A percentile compares a stretch with the other conserved stretches of the same genome.
Evolutionary conservation across 1,284 basidiomycete genomes (phyloP).

Genomic region (Ceratobasidium sp.): DNA sequence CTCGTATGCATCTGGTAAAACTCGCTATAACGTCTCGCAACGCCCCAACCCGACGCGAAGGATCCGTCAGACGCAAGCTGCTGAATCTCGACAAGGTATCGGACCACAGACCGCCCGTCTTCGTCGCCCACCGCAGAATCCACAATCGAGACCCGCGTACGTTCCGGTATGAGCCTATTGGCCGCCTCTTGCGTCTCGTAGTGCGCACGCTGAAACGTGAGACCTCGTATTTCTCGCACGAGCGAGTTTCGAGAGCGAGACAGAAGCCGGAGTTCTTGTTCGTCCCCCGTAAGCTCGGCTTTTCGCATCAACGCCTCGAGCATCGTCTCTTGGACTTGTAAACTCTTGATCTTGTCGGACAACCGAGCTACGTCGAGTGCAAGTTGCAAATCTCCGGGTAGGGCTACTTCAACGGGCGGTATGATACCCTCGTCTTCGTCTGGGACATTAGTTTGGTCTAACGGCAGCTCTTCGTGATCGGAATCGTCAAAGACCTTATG

Average conservation of each 20-base stretch:
- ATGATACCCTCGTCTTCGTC: slow-evolving; percentile 45
- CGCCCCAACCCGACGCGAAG: slow-evolving; percentile 88
- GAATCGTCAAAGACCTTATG: slow-evolving; percentile 53
- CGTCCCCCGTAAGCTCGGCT: slow-evolving; percentile 92
- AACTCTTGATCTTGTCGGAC: slow-evolving; percentile 77
- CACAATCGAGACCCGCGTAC: slow-evolving; percentile 82
- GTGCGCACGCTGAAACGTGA: slow-evolving; percentile 89
- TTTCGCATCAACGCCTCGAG: slow-evolving; percentile 90
- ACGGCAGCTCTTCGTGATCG: slow-evolving; percentile 60
- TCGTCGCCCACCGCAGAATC: slow-evolving; percentile 80
- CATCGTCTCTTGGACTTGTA: slow-evolving; percentile 84
- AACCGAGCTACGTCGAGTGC: slow-evolving; percentile 85
- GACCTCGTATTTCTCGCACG: slow-evolving; percentile 83
- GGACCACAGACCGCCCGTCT: slow-evolving; percentile 87
- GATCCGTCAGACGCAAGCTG: slow-evolving; percentile 83
- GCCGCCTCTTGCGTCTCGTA: slow-evolving; percentile 91
- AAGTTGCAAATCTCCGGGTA: slow-evolving; percentile 87
- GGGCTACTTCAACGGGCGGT: slow-evolving; percentile 76
- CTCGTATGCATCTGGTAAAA: slow-evolving; percentile 90
- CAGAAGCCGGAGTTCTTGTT: slow-evolving; percentile 85
- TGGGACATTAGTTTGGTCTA: slow-evolving; percentile 45
- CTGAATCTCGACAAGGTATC: slow-evolving; percentile 93
- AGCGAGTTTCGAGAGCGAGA: slow-evolving; percentile 84
- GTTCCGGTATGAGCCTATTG: slow-evolving; percentile 82
- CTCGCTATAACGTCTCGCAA: slow-evolving; percentile 93